These are phyloP conservation scores for Circinella minor DNA, from an alignment of 371 early-diverging fungal genomes.

Conservation along the genomic window DNA sequence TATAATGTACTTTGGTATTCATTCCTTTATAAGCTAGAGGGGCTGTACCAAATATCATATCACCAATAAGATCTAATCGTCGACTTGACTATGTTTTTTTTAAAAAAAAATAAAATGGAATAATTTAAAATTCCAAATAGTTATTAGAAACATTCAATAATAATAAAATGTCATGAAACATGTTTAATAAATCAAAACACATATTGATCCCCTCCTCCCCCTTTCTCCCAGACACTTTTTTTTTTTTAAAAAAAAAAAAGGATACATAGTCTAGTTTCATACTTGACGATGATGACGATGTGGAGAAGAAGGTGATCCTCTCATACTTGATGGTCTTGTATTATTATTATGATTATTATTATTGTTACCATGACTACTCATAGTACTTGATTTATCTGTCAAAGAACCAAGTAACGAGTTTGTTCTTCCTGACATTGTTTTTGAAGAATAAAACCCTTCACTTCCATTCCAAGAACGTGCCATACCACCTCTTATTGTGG, in stretches of 20 bases:
- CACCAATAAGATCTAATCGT: conserved; percentile 55
- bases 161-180: too few relatives aligned
- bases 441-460: conserved; percentile 5
- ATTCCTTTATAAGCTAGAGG: conserved; percentile 72
- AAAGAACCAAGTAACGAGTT: conserved; percentile 25
- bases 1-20: conserved; percentile 68
- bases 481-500: conserved; percentile 7
- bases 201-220: background rate
- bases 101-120: too few relatives aligned
- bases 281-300: conserved; percentile 29
- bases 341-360: conserved; percentile 24
- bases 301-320: conserved; percentile 18
- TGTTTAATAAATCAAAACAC: too few relatives aligned
- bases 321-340: conserved; percentile 37
- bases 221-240: background rate
- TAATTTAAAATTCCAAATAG: too few relatives aligned
- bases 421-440: background rate
- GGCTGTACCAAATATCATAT: conserved; percentile 72
- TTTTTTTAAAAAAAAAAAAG: background rate
- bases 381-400: conserved; percentile 26
- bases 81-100: conserved; percentile 50
- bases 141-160: background rate
- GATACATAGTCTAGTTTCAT: background rate
- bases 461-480: conserved; percentile 18
- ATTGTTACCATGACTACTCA: conserved; percentile 19